These are phyloP conservation scores for Aspergillus intermedius DNA, from an alignment of 2,329 filamentous ascomycete species.

Conservation along the genomic window DNA sequence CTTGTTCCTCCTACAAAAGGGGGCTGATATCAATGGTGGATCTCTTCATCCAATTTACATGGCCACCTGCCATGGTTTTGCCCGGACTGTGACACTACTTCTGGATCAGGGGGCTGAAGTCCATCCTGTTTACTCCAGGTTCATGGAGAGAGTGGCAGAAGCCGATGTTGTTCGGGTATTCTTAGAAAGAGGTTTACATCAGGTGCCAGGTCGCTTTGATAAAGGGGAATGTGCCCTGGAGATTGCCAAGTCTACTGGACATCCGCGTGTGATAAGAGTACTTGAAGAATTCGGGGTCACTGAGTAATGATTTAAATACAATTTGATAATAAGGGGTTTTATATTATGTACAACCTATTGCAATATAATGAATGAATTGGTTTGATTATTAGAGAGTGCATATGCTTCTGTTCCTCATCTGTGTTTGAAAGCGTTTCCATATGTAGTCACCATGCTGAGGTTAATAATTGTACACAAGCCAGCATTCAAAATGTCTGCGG, in stretches of 20 bases:
- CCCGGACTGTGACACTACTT: background rate
- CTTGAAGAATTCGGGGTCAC: background rate
- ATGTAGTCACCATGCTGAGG: background rate
- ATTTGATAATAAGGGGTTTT: background rate
- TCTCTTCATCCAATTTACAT: background rate
- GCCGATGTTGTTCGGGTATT: background rate
- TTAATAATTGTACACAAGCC: no score
- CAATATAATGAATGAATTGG: background rate
- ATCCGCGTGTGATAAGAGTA: background rate
- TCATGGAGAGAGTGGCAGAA: background rate
- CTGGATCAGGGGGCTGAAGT: background rate
- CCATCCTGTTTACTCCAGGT: background rate
- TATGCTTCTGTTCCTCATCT: background rate
- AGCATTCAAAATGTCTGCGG: no score
- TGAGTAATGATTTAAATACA: background rate
- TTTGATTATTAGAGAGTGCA: background rate
- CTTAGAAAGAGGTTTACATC: background rate
- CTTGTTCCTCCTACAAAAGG: background rate
- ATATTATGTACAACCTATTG: background rate
- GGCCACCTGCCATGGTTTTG: background rate
- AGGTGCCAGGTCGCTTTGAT: background rate
- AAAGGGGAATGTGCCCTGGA: background rate
- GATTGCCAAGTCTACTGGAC: background rate
- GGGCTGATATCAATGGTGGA: background rate
- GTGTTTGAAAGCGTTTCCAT: background rate